Base-by-base conservation (phyloP, 148 eudicot genomes). In the Dysphania ambrosioides region DNA sequence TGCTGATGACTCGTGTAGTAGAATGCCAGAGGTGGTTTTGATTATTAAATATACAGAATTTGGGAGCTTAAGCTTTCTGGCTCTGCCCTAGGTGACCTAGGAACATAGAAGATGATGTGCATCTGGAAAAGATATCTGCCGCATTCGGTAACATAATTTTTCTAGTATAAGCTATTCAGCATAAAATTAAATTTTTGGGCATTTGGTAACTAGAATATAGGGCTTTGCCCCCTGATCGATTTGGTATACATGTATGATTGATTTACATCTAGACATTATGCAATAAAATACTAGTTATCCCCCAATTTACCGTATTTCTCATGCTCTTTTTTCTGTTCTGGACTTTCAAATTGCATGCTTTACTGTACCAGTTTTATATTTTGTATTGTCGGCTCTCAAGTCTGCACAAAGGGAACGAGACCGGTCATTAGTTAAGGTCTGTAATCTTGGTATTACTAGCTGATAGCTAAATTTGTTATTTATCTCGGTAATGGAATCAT, bases 31-130 rank as follows among this genome's bases (percentile, higher is more conserved):
- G 73, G 26, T 18, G 47, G 24, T 66, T 51, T 40, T 19, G 47
- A 44, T 27, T 11, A 2, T 59, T 27, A 15, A 7, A 29, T 56
- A 72, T 65, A 60, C 68, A 79, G 59, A 73, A 67, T 51, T 41
- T 29, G 19, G 15, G n/a, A 32, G n/a, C 51, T 58, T 72, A 30
- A 65, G 35, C 21, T 58, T 77, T 44, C 68, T 51, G 32, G 21
- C 30, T 12, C 42, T 32, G 31, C 40, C 27, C 31, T 79, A 38
- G 27, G 31, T 41, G 71, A 29, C 15, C 34, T 80, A 18, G 35
- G 77, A 72, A 59, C 66, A 71, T 71, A 75, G 69, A 80, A 62
- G 32, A 71, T 71, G 49, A 58, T 26, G 53, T 71, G 64, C 68
- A 55, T 75, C 30, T 32, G 31, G 61, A 49, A n/a, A 72, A 71